phyloP scores from a whole-genome alignment of 2,329 filamentous ascomycete genomes.

The Myotisia sp. region DNA sequence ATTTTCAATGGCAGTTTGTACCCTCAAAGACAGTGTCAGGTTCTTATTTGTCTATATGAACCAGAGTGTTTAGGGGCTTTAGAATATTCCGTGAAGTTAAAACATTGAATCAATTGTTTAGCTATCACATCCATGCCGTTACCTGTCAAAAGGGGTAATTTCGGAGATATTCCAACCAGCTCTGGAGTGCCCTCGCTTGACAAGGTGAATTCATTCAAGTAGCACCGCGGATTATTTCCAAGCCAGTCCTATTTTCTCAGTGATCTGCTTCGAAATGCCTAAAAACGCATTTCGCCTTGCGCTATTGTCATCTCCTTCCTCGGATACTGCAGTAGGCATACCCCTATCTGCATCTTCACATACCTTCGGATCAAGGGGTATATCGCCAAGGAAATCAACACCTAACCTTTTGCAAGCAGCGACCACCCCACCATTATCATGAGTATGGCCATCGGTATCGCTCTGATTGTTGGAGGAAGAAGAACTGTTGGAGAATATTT shows the following conservation, averaged over 20 bases:
- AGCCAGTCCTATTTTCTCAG: constrained; percentile 29
- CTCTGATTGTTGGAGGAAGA: constrained; percentile 10
- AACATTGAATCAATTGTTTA: too few species aligned
- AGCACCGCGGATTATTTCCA: too few species aligned
- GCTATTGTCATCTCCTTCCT: constrained; percentile 50
- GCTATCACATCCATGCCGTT: too few species aligned
- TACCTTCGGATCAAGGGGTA: constrained; percentile 74
- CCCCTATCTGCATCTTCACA: constrained; percentile 78
- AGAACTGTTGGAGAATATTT: constrained; percentile 50
- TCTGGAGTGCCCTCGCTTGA: too few species aligned
- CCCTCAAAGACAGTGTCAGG: too few species aligned
- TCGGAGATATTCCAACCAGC: too few species aligned
- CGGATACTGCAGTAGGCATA: constrained; percentile 77
- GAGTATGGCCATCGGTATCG: constrained; percentile 8
- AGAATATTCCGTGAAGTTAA: too few species aligned
- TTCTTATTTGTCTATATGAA: too few species aligned
- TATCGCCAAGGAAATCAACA: constrained; percentile 71
- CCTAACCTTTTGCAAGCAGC: constrained; percentile 56
- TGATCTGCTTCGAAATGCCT: constrained; percentile 47
- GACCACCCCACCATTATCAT: constrained; percentile 46
- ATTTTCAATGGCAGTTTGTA: too few species aligned
- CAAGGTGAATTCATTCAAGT: too few species aligned
- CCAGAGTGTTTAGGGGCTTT: too few species aligned
- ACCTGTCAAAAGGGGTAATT: too few species aligned
- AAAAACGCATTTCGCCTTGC: constrained; percentile 58